phyloP scores from a whole-genome alignment of 257 asterid genomes.

The Capsicum rhomboideum region DNA sequence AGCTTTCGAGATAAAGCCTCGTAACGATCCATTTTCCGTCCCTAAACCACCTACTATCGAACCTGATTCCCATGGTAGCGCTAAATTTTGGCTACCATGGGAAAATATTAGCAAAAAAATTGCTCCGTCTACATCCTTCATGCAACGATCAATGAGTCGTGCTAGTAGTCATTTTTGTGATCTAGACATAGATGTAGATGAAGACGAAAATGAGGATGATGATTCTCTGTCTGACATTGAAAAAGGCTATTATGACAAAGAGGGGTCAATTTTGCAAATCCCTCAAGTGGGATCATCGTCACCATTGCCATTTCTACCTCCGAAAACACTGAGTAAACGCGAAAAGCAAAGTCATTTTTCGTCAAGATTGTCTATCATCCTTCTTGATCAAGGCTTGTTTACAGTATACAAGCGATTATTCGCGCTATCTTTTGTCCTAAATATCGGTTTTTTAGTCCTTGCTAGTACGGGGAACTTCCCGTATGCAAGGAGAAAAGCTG shows the following conservation, averaged over 20 bases:
- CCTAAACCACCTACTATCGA: constrained; percentile 9
- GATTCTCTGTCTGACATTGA: constrained; percentile 24
- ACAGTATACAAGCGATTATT: constrained; percentile 64
- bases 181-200: constrained; percentile 19
- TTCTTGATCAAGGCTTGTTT: constrained; percentile 75
- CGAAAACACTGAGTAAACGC: constrained; percentile 8
- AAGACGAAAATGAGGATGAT: constrained; percentile 12
- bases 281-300: not conserved
- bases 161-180: constrained; percentile 76
- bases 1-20: constrained; percentile 68
- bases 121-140: constrained; percentile 21
- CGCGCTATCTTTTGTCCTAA: constrained; percentile 32
- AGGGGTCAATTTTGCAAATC: not conserved
- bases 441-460: constrained; percentile 35
- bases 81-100: constrained; percentile 35
- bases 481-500: constrained; percentile 38
- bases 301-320: constrained; percentile 12
- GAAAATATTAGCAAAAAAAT: constrained; percentile 26
- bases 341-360: constrained; percentile 8
- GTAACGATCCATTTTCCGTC: constrained; percentile 33
- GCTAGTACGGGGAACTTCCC: constrained; percentile 43
- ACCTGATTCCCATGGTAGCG: constrained; percentile 3
- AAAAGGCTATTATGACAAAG: constrained; percentile 25
- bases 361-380: constrained; percentile 45
- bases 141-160: constrained; percentile 44